Evolutionary conservation across 2,329 filamentous ascomycete genomes (phyloP).

Genomic region (Fusarium bulbicola): DNA sequence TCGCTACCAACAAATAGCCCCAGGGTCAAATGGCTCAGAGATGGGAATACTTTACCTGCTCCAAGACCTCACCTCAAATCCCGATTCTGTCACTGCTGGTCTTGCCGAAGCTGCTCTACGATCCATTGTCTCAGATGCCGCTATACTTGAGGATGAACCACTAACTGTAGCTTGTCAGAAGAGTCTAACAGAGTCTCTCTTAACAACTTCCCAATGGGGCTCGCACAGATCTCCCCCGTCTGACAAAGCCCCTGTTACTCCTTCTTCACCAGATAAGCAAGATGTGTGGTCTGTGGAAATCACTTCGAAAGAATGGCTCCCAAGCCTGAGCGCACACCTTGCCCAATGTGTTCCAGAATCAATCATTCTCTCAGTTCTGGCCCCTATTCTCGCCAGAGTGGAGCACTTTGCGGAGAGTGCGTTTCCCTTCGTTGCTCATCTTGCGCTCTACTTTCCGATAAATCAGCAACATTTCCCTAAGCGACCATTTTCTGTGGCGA

Average conservation of each 20-base stretch:
- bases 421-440: slow-evolving; percentile 86
- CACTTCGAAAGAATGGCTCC: slow-evolving; percentile 65
- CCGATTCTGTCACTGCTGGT: slow-evolving; percentile 64
- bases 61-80: slow-evolving; percentile 67
- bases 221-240: slow-evolving; percentile 65
- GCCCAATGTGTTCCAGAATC: slow-evolving; percentile 68
- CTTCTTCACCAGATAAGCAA: slow-evolving; percentile 22
- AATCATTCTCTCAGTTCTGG: slow-evolving; percentile 74
- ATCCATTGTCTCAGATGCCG: slow-evolving; percentile 63
- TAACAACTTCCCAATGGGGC: slow-evolving; percentile 65
- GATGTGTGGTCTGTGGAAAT: slow-evolving; percentile 51
- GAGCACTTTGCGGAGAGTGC: slow-evolving; percentile 76
- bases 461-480: slow-evolving; percentile 68
- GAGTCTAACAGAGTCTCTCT: slow-evolving; percentile 61
- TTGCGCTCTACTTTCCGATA: slow-evolving; percentile 77
- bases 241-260: slow-evolving; percentile 47
- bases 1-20: slow-evolving; percentile 58
- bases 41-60: slow-evolving; percentile 69
- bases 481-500: slow-evolving; percentile 69
- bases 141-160: slow-evolving; percentile 56
- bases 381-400: slow-evolving; percentile 71
- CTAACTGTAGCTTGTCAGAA: slow-evolving; percentile 61
- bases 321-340: slow-evolving; percentile 68
- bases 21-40: slow-evolving; percentile 66
- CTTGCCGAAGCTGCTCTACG: slow-evolving; percentile 69